Evolutionary conservation across 768 basidiomycete species (phyloP).

Genomic region (Mycena epipterygia): DNA sequence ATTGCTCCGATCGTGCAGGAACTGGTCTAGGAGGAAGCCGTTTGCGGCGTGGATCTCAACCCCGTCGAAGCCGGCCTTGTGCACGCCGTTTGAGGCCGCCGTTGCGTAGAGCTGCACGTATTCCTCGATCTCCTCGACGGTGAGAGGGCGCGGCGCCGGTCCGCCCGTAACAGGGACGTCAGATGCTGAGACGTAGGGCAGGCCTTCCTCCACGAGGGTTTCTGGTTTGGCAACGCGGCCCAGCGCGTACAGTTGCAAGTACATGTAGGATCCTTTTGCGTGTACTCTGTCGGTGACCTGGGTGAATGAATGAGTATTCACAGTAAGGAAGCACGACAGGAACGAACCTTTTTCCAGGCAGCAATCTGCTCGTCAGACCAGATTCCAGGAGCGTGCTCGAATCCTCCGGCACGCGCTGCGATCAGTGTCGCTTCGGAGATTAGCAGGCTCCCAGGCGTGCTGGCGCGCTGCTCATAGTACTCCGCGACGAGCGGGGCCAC

Average conservation of each 20-base stretch:
- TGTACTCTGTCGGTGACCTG: slow-evolving; percentile 36
- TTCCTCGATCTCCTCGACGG: slow-evolving; percentile 49
- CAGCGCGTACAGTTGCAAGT: slow-evolving; percentile 64
- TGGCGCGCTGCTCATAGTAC: slow-evolving; percentile 44
- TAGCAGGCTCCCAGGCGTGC: slow-evolving; percentile 46
- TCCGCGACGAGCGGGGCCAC: no score
- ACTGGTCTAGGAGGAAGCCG: slow-evolving; percentile 59
- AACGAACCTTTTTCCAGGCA: slow-evolving; percentile 59
- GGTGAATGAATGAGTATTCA: background rate
- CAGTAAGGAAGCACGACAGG: background rate
- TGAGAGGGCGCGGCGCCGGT: slow-evolving; percentile 45
- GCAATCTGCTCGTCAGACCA: slow-evolving; percentile 59
- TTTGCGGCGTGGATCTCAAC: slow-evolving; percentile 58
- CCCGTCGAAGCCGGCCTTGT: slow-evolving; percentile 69
- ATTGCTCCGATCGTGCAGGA: slow-evolving; percentile 59
- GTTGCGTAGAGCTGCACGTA: slow-evolving; percentile 56
- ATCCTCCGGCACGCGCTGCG: slow-evolving; percentile 47
- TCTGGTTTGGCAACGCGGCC: slow-evolving; percentile 49
- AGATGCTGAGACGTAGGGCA: slow-evolving; percentile 47
- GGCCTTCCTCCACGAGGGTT: slow-evolving; percentile 43
- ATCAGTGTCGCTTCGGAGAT: slow-evolving; percentile 57
- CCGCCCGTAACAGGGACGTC: slow-evolving; percentile 28
- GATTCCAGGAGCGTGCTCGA: slow-evolving; percentile 53
- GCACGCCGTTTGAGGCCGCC: slow-evolving; percentile 60
- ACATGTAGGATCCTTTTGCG: slow-evolving; percentile 49